A percentile compares a stretch with the other conserved stretches of the same genome.
Conservation (phyloP, 306 rosid species). For the Hippophae gyantsensis region DNA sequence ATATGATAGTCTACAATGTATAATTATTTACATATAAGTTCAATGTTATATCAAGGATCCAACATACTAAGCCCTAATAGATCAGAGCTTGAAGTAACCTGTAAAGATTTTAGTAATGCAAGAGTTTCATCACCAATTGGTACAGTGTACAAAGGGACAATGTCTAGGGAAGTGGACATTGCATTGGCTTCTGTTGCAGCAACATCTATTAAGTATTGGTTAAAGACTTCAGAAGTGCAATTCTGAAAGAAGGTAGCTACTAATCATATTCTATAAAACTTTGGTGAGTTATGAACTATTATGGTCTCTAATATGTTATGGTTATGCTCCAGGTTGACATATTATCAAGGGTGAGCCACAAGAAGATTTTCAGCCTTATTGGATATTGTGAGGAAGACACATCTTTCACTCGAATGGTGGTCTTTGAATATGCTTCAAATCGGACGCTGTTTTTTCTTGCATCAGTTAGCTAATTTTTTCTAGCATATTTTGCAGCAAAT, state of each 20-base stretch:
- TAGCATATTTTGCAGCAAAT: not conserved
- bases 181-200: conserved; percentile 59
- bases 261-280: not conserved
- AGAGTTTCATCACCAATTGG: conserved; percentile 66
- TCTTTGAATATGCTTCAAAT: conserved; percentile 88
- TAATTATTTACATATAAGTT: no score
- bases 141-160: conserved; percentile 82
- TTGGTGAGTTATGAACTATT: conserved; percentile 7
- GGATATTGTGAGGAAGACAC: conserved; percentile 81
- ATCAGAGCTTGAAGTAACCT: conserved; percentile 78
- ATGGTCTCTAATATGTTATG: conserved; percentile 16
- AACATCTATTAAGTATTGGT: conserved; percentile 55
- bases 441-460: conserved; percentile 55
- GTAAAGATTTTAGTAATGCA: conserved; percentile 95
- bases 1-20: no score
- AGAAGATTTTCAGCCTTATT: conserved; percentile 79
- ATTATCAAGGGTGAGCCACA: conserved; percentile 84
- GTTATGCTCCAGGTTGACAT: conserved; percentile 50
- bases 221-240: conserved; percentile 49
- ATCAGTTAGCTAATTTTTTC: not conserved
- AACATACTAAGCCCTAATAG: conserved; percentile 82
- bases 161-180: conserved; percentile 90
- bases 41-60: no score
- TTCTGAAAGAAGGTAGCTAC: conserved; percentile 72
- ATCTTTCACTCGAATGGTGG: conserved; percentile 89